These are phyloP conservation scores for Paulownia fortunei DNA, from an alignment of 257 asterid genomes.

Conservation along the genomic window DNA sequence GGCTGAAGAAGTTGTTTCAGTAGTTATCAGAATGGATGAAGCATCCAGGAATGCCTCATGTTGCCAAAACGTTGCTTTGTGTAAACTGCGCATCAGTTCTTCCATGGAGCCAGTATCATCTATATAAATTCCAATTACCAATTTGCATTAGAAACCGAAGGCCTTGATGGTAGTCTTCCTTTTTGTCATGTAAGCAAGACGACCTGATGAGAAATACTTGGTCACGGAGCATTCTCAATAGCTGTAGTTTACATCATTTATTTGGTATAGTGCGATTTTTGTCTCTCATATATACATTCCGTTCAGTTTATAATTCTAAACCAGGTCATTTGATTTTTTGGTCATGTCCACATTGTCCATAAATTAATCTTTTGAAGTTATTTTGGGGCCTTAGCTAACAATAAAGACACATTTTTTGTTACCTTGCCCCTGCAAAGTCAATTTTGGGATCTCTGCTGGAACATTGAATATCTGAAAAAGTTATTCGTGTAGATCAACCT, in stretches of 20 bases:
- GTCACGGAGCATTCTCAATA: constrained; percentile 15
- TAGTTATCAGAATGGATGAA: constrained; percentile 38
- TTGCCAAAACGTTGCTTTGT: constrained; percentile 15
- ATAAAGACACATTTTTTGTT: neutral
- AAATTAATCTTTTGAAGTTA: neutral
- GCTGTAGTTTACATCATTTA: constrained; percentile 27
- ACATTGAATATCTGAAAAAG: neutral
- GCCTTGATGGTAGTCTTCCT: constrained; percentile 10
- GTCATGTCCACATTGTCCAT: neutral
- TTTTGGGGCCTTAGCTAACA: neutral
- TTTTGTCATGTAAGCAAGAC: constrained; percentile 34
- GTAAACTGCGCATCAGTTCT: constrained; percentile 8
- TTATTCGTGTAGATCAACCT: neutral
- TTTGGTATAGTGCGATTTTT: constrained; percentile 33
- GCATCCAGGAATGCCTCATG: constrained; percentile 25
- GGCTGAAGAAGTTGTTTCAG: constrained; percentile 63
- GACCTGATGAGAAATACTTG: constrained; percentile 27
- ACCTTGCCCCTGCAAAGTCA: neutral
- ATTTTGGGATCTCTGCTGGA: constrained; percentile 12
- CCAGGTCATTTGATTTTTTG: constrained; percentile 23
- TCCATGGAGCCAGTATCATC: neutral
- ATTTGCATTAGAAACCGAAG: constrained; percentile 18
- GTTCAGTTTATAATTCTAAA: constrained; percentile 9
- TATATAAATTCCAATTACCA: constrained; percentile 5
- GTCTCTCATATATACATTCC: constrained; percentile 11